Conservation (phyloP, 257 asterid genomes). For the Solanum pimpinellifolium region DNA sequence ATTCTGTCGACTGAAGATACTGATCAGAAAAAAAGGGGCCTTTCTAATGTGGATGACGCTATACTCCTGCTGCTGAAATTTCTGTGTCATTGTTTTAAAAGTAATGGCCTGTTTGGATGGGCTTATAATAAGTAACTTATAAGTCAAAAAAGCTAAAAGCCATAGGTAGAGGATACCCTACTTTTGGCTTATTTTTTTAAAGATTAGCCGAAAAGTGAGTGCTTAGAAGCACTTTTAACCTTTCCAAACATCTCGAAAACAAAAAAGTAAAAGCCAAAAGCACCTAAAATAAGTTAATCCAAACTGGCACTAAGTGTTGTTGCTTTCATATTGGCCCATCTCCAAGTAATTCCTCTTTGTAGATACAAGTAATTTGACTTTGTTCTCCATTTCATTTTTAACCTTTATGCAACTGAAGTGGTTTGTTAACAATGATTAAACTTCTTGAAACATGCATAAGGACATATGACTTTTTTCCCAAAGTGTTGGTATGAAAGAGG, state of each 20-base stretch:
- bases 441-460: not conserved
- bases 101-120: not conserved
- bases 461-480: not conserved
- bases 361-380: not conserved
- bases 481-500: not conserved
- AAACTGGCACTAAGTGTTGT: not conserved
- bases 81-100: not conserved
- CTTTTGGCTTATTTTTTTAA: not conserved
- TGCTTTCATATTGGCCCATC: not conserved
- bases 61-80: not conserved
- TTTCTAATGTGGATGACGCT: not conserved
- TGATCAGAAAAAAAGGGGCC: not conserved
- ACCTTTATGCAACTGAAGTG: not conserved
- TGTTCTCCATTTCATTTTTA: not conserved
- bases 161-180: not conserved
- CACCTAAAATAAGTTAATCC: not conserved
- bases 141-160: not conserved
- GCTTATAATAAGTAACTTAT: not conserved
- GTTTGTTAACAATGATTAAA: not conserved
- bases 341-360: not conserved
- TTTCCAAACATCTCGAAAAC: not conserved
- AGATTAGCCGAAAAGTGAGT: not conserved
- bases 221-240: not conserved
- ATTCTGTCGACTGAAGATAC: not conserved
- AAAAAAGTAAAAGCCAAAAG: not conserved